Conservation (phyloP, 2,329 filamentous ascomycete species). For the Monosporascus ibericus region DNA sequence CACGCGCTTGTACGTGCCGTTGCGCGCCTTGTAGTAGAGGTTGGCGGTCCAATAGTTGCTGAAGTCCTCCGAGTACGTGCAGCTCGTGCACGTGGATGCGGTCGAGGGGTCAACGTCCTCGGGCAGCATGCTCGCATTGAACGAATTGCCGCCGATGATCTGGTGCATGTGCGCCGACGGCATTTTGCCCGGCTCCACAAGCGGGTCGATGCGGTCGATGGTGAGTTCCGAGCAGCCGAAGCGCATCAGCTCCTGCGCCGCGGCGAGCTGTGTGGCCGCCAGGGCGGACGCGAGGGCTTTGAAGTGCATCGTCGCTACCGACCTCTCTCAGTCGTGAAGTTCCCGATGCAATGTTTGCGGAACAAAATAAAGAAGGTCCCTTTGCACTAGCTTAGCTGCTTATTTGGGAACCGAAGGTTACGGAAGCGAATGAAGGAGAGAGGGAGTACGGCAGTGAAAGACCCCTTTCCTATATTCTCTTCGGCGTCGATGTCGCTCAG, state of each 20-base stretch:
- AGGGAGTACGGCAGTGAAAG: not conserved
- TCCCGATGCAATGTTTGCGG: too few relatives aligned
- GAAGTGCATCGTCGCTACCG: slow-evolving; percentile 19
- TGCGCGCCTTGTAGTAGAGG: slow-evolving; percentile 25
- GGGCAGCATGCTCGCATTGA: slow-evolving; percentile 26
- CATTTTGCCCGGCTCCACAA: slow-evolving; percentile 23
- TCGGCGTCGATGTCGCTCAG: not conserved
- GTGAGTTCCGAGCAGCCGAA: slow-evolving; percentile 30
- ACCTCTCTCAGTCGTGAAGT: not conserved
- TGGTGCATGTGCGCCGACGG: slow-evolving; percentile 27
- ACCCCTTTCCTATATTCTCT: not conserved
- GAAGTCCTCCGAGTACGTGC: slow-evolving; percentile 28
- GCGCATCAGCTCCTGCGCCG: slow-evolving; percentile 30
- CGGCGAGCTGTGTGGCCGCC: slow-evolving; percentile 19
- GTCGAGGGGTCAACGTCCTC: slow-evolving; percentile 18
- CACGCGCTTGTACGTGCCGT: slow-evolving; percentile 26
- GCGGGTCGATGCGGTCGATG: slow-evolving; percentile 26
- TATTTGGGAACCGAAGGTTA: too few relatives aligned
- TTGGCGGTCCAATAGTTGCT: slow-evolving; percentile 28
- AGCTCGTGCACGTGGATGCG: slow-evolving; percentile 22
- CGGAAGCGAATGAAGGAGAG: not conserved
- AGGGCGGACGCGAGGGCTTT: slow-evolving; percentile 22
- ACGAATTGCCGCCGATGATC: slow-evolving; percentile 26
- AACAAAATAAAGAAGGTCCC: too few relatives aligned
- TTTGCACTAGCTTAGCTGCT: too few relatives aligned